phyloP scores from a whole-genome alignment of 345 rosid species.

The Durio zibethinus region DNA sequence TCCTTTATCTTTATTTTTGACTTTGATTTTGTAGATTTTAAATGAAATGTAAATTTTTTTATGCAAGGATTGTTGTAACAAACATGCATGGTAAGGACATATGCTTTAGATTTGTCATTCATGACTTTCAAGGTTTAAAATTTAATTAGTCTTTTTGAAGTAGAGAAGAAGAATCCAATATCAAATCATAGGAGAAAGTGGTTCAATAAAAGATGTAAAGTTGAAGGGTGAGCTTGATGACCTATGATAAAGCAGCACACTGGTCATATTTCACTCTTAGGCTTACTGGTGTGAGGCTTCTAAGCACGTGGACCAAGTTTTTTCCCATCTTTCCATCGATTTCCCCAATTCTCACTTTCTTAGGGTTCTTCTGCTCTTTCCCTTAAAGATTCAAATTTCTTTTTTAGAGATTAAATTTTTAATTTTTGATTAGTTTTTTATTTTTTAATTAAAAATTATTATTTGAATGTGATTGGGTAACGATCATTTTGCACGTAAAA shows the following conservation, averaged over 20 bases:
- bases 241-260: constrained; percentile 44
- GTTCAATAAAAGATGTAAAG: constrained; percentile 75
- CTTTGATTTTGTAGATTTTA: no score
- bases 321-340: constrained; percentile 82
- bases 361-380: constrained; percentile 40
- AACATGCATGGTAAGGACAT: no score
- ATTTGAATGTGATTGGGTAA: background rate
- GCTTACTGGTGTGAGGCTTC: constrained; percentile 96
- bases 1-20: no score
- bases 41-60: no score
- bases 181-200: constrained; percentile 22
- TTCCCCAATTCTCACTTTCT: constrained; percentile 75
- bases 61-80: no score
- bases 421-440: background rate
- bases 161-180: background rate
- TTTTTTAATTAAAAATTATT: background rate
- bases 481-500: constrained; percentile 51
- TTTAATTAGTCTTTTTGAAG: background rate
- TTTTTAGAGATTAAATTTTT: no score
- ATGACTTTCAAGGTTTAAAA: no score
- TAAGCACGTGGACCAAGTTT: constrained; percentile 95
- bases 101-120: no score
- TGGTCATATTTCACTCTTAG: constrained; percentile 77
- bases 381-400: background rate
- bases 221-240: constrained; percentile 78